Conservation (phyloP, 345 rosid species). For the Kernera saxatilis region DNA sequence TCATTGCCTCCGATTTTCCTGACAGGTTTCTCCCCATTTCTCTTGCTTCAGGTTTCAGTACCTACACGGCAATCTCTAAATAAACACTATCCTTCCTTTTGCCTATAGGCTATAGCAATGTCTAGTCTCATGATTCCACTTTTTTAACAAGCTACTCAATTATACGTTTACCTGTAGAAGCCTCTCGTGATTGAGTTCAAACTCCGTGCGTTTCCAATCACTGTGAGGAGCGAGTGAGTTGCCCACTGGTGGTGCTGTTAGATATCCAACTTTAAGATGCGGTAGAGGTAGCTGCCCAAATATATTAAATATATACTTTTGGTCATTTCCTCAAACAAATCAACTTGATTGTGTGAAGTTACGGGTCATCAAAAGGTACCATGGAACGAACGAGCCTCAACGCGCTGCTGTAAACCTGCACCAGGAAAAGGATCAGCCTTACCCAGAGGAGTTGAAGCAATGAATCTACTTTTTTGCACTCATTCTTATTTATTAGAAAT, state of each 20-base stretch:
- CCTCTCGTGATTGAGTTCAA: conserved; percentile 75
- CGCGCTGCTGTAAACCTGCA: conserved; percentile 96
- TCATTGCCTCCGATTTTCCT: conserved; percentile 37
- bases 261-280: conserved; percentile 75
- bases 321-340: background rate
- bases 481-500: background rate
- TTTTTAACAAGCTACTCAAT: background rate
- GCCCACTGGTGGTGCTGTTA: conserved; percentile 78
- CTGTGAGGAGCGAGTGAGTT: conserved; percentile 71
- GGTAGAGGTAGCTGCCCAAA: conserved; percentile 79
- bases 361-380: conserved; percentile 40
- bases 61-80: conserved; percentile 32
- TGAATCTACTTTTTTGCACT: background rate
- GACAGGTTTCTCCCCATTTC: conserved; percentile 57
- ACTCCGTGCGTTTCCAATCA: conserved; percentile 83
- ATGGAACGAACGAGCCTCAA: conserved; percentile 91
- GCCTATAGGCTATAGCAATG: too few relatives aligned
- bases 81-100: background rate
- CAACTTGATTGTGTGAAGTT: conserved; percentile 4
- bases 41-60: conserved; percentile 49
- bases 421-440: conserved; percentile 15
- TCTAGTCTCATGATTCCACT: background rate
- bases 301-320: conserved; percentile 1
- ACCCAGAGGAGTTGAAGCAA: background rate
- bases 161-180: conserved; percentile 97